phyloP scores from a whole-genome alignment of 495 filamentous ascomycete species.

The Chaetomium cochliodes region DNA sequence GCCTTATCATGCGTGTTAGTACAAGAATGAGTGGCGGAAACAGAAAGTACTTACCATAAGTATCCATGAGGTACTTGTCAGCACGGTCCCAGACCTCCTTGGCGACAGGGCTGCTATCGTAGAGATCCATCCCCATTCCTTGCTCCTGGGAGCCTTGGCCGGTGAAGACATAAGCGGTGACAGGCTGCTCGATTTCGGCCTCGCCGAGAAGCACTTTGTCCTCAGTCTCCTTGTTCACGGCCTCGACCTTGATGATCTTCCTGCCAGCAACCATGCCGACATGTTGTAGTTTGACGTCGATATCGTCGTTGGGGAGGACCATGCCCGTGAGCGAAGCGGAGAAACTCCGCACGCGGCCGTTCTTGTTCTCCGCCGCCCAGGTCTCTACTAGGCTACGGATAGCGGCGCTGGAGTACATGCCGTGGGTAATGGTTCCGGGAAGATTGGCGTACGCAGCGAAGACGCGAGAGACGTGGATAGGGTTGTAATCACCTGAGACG shows the following conservation, averaged over 20 bases:
- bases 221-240: slow-evolving; percentile 86
- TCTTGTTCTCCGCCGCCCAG: slow-evolving; percentile 98
- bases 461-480: slow-evolving; percentile 95
- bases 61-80: slow-evolving; percentile 97
- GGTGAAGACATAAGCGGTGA: slow-evolving; percentile 95
- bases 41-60: slow-evolving; percentile 71
- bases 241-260: slow-evolving; percentile 98
- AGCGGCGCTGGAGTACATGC: slow-evolving; percentile 98
- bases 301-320: slow-evolving; percentile 94
- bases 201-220: slow-evolving; percentile 94
- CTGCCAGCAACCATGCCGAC: slow-evolving; percentile 97
- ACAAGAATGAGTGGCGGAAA: slow-evolving; percentile 5
- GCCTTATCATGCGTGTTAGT: slow-evolving; percentile 54
- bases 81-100: slow-evolving; percentile 98
- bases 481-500: slow-evolving; percentile 97
- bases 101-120: slow-evolving; percentile 85
- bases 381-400: slow-evolving; percentile 98
- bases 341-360: slow-evolving; percentile 95
- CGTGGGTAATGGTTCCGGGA: slow-evolving; percentile 94
- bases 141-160: slow-evolving; percentile 98
- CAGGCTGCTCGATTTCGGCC: slow-evolving; percentile 98
- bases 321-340: slow-evolving; percentile 93
- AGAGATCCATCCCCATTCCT: slow-evolving; percentile 99
- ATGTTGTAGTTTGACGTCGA: slow-evolving; percentile 90
- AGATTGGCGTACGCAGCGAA: slow-evolving; percentile 95